phyloP scores from a whole-genome alignment of 176 grass and related monocot genomes.

The Paspalum vaginatum region DNA sequence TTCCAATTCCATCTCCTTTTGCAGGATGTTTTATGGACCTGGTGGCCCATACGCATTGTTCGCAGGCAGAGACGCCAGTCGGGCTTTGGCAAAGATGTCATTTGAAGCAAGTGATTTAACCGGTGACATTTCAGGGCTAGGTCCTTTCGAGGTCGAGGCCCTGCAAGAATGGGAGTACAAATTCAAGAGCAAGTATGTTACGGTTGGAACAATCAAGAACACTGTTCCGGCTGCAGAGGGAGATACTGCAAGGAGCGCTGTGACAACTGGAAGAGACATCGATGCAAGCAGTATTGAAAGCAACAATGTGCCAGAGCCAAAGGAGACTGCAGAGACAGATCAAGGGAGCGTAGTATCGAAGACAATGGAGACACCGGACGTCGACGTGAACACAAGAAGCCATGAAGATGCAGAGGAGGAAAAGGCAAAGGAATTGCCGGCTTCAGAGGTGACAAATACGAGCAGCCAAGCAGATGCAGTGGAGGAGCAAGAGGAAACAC shows the following conservation, averaged over 20 bases:
- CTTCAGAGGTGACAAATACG: not conserved
- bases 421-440: not conserved
- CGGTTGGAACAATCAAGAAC: constrained; percentile 55
- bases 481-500: not conserved
- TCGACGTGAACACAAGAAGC: not conserved
- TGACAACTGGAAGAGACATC: constrained; percentile 32
- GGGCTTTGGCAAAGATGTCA: constrained; percentile 66
- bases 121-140: constrained; percentile 45
- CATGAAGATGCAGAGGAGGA: not conserved
- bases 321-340: not conserved
- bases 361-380: not conserved
- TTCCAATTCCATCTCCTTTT: not conserved
- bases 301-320: not conserved
- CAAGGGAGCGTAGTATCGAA: constrained; percentile 7
- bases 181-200: constrained; percentile 66
- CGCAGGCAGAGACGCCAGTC: constrained; percentile 50
- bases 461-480: not conserved
- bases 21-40: constrained; percentile 62
- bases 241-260: not conserved
- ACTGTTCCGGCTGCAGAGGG: not conserved
- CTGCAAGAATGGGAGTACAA: constrained; percentile 71
- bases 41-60: constrained; percentile 57
- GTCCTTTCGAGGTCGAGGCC: constrained; percentile 43
- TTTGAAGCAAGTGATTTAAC: constrained; percentile 57
- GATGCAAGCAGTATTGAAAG: not conserved